Evolutionary conservation across 257 asterid species (phyloP).

Genomic region (Fraxinus excelsior): DNA sequence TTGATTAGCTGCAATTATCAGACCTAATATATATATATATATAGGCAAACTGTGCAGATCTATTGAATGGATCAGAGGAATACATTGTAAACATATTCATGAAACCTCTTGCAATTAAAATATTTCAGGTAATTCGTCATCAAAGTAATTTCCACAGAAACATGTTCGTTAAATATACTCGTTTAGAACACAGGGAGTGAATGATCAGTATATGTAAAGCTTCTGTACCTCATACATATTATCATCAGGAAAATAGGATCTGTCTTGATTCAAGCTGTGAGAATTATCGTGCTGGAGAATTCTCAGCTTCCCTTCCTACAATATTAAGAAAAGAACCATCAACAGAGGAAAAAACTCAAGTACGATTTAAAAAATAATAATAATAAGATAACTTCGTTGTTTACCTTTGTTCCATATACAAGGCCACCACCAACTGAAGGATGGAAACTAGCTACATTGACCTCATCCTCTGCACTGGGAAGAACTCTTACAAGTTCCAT

Average conservation of each 20-base stretch:
- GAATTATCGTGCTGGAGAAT: conserved; percentile 71
- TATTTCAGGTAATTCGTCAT: neutral
- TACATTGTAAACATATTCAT: too few species aligned
- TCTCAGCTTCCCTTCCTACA: conserved; percentile 96
- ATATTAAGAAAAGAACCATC: conserved; percentile 21
- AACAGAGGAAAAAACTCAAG: neutral
- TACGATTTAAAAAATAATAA: conserved; percentile 1
- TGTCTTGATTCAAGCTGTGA: conserved; percentile 47
- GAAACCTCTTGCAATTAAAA: too few species aligned
- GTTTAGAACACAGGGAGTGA: neutral
- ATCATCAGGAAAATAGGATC: conserved; percentile 52
- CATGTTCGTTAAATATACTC: neutral
- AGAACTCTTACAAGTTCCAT: conserved; percentile 98
- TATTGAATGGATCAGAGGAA: too few species aligned
- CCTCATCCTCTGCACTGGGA: conserved; percentile 98
- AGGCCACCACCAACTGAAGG: conserved; percentile 94
- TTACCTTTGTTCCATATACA: conserved; percentile 95
- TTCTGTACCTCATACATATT: conserved; percentile 72
- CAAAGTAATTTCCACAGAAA: neutral
- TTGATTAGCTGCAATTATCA: too few species aligned
- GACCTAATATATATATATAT: too few species aligned
- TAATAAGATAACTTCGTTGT: neutral
- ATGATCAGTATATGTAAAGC: conserved; percentile 4
- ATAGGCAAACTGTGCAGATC: too few species aligned
- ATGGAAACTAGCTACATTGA: conserved; percentile 96